A percentile compares a stretch with the other conserved stretches of the same genome.
Conservation (phyloP, 2,329 filamentous ascomycete species). For the Paecilomyces fulvus region DNA sequence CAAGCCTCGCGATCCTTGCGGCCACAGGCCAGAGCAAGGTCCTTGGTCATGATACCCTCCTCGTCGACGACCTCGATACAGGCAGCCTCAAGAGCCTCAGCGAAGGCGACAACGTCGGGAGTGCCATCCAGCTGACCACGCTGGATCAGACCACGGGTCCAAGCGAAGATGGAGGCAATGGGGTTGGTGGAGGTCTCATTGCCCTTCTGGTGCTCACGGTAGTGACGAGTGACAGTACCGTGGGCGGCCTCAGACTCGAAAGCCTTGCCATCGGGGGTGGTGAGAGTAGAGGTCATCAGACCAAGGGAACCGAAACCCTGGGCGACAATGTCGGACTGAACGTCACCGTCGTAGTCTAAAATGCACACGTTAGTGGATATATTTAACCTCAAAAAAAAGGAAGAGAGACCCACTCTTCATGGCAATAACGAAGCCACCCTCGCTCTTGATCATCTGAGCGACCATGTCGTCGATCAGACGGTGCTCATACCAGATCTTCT, state of each 20-base stretch:
- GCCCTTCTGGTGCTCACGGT: conserved; percentile 98
- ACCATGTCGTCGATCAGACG: conserved; percentile 99
- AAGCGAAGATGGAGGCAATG: conserved; percentile 97
- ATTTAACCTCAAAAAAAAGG: conserved; percentile 4
- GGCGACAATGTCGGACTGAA: conserved; percentile 96
- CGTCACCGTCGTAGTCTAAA: conserved; percentile 94
- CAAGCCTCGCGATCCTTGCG: conserved; percentile 77
- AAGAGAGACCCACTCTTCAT: conserved; percentile 72
- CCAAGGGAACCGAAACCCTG: conserved; percentile 97
- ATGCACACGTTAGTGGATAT: conserved; percentile 10
- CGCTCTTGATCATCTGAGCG: conserved; percentile 99
- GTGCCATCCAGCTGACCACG: conserved; percentile 87
- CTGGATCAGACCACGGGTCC: conserved; percentile 90
- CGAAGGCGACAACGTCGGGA: conserved; percentile 86
- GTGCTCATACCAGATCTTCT: conserved; percentile 98
- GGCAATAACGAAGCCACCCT: conserved; percentile 92
- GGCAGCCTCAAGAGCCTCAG: conserved; percentile 82
- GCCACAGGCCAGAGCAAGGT: conserved; percentile 88
- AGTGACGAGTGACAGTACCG: conserved; percentile 96
- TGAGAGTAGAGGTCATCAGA: conserved; percentile 95
- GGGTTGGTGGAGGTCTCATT: conserved; percentile 96
- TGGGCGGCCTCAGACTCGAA: conserved; percentile 97
- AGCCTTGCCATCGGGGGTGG: conserved; percentile 92
- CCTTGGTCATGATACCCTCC: conserved; percentile 98
- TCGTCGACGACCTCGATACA: conserved; percentile 90